Evolutionary conservation across 768 basidiomycete species (phyloP), one percentile per base, ranked within the genome.

Genomic region (Suillus ampliporus): DNA sequence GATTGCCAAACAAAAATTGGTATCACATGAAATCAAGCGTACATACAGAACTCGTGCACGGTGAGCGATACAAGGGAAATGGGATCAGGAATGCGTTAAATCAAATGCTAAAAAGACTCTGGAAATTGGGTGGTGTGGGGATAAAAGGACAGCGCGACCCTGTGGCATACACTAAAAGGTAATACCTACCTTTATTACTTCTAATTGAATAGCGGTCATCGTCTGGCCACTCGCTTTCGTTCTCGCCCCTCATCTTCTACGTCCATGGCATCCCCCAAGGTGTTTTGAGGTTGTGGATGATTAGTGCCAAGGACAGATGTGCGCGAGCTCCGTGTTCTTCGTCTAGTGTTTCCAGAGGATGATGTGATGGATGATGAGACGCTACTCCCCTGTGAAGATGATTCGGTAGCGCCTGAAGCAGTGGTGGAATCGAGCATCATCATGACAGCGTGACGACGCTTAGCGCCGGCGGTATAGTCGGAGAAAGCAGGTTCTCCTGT

Each of bases 361-460:
- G 74, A 63, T 46, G 61, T 63, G 19, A 65, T 47, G 44, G 67
- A 65, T 58, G 51, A 71, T 51, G 71, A 68, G 47, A 69, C 60
- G 60, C 60, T 70, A 40, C 76, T 76, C 19, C 79, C 71, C 15
- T 80, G 74, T 2, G 80, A 67, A 41, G 73, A 69, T n/a, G 78
- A 71, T 1, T 75, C 68, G 17, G 80, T 75, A 26, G 79, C 69
- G 31, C 78, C 77, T 0, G 81, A 66, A 14, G 83, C 65, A 4
- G 82, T 68, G 17, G 80, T 68, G 0, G 88, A 78, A 66, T 91
- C 90, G 4, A 89, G 81, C 82, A 89, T 85, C 83, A 90, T 87
- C 87, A 92, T 90, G 69, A 89, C 83, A 0, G 89, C 89, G 67
- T 93, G 89, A 38, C 91, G 84, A 9, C 92, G 86, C 74, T 93